Conservation (phyloP, 768 basidiomycete species). For the Xanthoconium stramineum region DNA sequence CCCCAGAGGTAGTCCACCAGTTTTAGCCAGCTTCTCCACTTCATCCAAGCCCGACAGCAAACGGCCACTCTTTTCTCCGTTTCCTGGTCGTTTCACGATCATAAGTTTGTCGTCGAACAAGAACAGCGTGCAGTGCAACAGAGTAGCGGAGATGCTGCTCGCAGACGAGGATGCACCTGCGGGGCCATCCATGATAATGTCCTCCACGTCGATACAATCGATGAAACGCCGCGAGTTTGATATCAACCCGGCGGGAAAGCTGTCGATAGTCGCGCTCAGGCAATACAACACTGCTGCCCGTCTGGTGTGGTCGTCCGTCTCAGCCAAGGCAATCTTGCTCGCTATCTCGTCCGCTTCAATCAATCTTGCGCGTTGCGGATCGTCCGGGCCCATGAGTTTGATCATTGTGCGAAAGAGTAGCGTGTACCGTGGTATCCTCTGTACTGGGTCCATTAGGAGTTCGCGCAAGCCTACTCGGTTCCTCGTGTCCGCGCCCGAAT, state of each 20-base stretch:
- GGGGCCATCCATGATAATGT: constrained; percentile 53
- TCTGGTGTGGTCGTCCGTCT: constrained; percentile 89
- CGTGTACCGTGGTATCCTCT: constrained; percentile 93
- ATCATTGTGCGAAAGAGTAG: constrained; percentile 90
- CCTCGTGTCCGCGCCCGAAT: constrained; percentile 65
- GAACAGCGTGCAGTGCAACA: constrained; percentile 83
- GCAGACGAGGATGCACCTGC: constrained; percentile 41
- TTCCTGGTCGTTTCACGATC: constrained; percentile 81
- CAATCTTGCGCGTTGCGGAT: constrained; percentile 75
- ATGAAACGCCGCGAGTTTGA: constrained; percentile 85
- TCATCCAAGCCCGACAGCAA: constrained; percentile 74
- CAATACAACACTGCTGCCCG: constrained; percentile 87
- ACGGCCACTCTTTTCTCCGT: constrained; percentile 72
- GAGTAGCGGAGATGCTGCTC: constrained; percentile 39
- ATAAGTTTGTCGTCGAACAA: constrained; percentile 94
- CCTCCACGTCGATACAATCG: constrained; percentile 92
- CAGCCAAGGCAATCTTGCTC: constrained; percentile 86
- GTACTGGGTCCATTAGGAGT: constrained; percentile 94
- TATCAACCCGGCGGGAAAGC: constrained; percentile 88
- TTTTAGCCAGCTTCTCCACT: constrained; percentile 67
- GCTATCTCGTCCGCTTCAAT: constrained; percentile 85
- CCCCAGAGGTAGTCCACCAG: constrained; percentile 55
- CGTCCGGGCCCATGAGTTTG: constrained; percentile 77
- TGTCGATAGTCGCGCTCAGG: constrained; percentile 79
- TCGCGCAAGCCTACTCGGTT: constrained; percentile 89